Evolutionary conservation across 2,329 filamentous ascomycete genomes (phyloP).

Genomic region (Cladorrhinum sp.): DNA sequence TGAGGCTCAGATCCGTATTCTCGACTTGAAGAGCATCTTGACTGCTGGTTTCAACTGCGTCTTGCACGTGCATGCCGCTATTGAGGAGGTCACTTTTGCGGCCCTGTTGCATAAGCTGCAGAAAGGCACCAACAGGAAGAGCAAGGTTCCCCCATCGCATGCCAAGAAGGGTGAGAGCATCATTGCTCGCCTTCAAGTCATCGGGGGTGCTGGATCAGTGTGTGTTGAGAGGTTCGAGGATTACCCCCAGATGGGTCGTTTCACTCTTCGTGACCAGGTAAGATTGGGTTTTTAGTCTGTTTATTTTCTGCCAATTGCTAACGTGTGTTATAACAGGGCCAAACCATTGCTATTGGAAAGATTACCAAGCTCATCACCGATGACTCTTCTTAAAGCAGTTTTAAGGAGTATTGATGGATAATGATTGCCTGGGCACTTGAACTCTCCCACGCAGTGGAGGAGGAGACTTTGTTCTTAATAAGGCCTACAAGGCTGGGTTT

Average conservation of each 20-base stretch:
- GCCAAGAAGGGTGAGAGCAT: conserved; percentile 79
- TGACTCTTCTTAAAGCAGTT: conserved; percentile 22
- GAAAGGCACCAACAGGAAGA: conserved; percentile 90
- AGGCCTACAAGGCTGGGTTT: neutral
- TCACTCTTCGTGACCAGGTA: conserved; percentile 86
- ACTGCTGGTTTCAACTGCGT: conserved; percentile 97
- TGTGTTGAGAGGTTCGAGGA: conserved; percentile 95
- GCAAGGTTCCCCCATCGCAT: conserved; percentile 88
- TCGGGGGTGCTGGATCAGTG: conserved; percentile 77
- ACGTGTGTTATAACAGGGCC: conserved; percentile 60
- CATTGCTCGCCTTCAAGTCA: conserved; percentile 87
- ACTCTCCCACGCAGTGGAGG: too few species aligned
- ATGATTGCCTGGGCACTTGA: neutral
- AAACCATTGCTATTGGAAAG: conserved; percentile 99
- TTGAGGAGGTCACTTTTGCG: conserved; percentile 93
- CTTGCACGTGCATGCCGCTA: conserved; percentile 92
- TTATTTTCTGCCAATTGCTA: conserved; percentile 1
- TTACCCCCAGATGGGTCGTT: conserved; percentile 89
- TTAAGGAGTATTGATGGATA: neutral
- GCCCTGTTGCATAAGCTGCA: conserved; percentile 89
- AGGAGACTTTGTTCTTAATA: too few species aligned
- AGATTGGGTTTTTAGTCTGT: conserved; percentile 27
- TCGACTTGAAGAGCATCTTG: conserved; percentile 92
- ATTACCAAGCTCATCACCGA: conserved; percentile 76
- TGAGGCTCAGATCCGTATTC: conserved; percentile 92